Base-by-base conservation (phyloP, 140 eudicot genomes). In the Anethum foeniculum region DNA sequence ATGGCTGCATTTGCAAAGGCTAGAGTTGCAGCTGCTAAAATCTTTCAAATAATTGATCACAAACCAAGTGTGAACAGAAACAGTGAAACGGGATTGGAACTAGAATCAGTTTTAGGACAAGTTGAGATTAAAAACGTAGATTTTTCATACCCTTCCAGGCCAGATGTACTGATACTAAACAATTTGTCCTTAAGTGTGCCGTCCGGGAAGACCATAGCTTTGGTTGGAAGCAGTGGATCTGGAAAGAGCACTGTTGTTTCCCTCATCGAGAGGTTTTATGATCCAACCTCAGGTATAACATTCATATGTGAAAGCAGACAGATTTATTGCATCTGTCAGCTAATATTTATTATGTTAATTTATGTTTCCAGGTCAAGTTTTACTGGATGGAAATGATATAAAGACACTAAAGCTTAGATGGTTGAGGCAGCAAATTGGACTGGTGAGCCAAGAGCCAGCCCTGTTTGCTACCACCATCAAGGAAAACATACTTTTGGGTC, bases 1-100 rank as follows among this genome's bases (percentile, higher is more conserved):
- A 88, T 93, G 93, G 86, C 92, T n/a, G 93, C 97, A 82, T 93
- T 93, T 83, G 98, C 98, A 46, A 93, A 90, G 89, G 98, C 98
- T 2, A 85, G 92, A 86, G 96, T 90, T 34, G 97, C 98, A 28
- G 98, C 98, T 64, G 97, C 98, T 0, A 93, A 94, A 83, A 92
- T 92, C 78, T 92, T 90, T 79, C 86, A 77, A 28, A 89, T 90
- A 39, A 89, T 92, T 11, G 94, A 94, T 82, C 96, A 94, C 85
- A 90, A 90, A 87, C 94, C 97, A 11, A 77, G 87, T n/a, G 89
- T 94, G 4, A 91, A 87, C 82, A 79, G 86, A 79, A 88, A 89
- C 56, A 56, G 71, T 0, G 88, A 90, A 51, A 39, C 97, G n/a
- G 96, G 97, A 6, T 32, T 86, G 80, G 97, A 90, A 38, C 80